A percentile compares a stretch with the other conserved stretches of the same genome.
Conservation (phyloP, 176 grass and related monocot genomes). For the Areca catechu region DNA sequence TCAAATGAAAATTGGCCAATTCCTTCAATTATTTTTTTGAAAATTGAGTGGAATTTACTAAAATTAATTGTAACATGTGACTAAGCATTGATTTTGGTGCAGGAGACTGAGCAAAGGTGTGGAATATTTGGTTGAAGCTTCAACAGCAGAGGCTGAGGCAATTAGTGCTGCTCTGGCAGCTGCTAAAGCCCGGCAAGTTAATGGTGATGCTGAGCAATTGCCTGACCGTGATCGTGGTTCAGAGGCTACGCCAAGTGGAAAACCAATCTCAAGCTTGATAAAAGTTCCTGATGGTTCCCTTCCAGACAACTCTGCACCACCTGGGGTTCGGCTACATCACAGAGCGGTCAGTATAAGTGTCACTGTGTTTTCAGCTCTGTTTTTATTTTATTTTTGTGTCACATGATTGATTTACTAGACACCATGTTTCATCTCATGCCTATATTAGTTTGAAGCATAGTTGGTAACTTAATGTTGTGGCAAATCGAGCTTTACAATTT, state of each 20-base stretch:
- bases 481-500: too few relatives aligned
- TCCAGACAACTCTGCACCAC: conserved; percentile 12
- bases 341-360: conserved; percentile 29
- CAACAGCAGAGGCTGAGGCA: conserved; percentile 50
- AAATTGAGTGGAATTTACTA: background rate
- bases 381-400: too few relatives aligned
- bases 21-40: too few relatives aligned
- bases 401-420: too few relatives aligned
- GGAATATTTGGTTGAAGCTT: conserved; percentile 46
- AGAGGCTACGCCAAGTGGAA: conserved; percentile 18
- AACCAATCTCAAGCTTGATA: conserved; percentile 17
- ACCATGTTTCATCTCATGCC: too few relatives aligned
- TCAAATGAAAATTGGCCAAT: too few relatives aligned
- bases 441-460: too few relatives aligned
- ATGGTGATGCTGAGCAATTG: conserved; percentile 18
- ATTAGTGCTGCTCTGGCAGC: conserved; percentile 48
- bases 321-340: conserved; percentile 48
- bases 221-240: conserved; percentile 23
- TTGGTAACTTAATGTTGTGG: too few relatives aligned
- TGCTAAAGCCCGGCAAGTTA: conserved; percentile 40
- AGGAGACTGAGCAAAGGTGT: conserved; percentile 42
- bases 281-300: conserved; percentile 26
- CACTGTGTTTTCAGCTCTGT: conserved; percentile 1
- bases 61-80: background rate
- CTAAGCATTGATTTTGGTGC: conserved; percentile 9